Evolutionary conservation across 306 rosid species (phyloP).

Genomic region (Pyrus pyrifolia): DNA sequence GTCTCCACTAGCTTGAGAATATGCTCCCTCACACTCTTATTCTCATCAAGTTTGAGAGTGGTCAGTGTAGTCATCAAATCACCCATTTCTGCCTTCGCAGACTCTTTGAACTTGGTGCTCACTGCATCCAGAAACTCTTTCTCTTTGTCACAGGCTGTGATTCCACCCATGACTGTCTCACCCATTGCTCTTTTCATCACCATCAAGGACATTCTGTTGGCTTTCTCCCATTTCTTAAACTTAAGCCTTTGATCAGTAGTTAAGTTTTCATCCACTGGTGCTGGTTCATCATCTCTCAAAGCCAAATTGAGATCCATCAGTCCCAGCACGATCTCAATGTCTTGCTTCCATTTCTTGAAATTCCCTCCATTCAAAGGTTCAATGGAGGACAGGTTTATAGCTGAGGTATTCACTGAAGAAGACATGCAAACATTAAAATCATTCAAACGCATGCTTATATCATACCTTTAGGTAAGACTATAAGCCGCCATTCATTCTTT

Average conservation of each 20-base stretch:
- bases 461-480: no score
- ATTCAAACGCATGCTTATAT: no score
- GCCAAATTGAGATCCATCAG: no score
- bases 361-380: not conserved
- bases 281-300: not conserved
- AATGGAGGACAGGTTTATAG: no score
- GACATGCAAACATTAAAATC: no score
- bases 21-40: no score
- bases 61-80: no score
- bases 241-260: not conserved
- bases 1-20: not conserved
- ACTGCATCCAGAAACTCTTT: not conserved
- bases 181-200: not conserved
- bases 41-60: no score
- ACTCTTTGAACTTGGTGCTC: not conserved
- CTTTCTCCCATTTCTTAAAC: not conserved
- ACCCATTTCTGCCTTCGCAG: not conserved
- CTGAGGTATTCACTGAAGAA: no score
- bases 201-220: not conserved
- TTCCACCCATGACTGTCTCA: not conserved
- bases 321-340: no score
- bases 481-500: no score
- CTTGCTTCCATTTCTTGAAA: not conserved
- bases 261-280: no score
- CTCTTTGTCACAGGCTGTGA: not conserved